Percentiles rank a stretch among this genome's conserved stretches.
Conservation (phyloP, 2,329 filamentous ascomycete genomes). For the Tolypocladium guangdongense region DNA sequence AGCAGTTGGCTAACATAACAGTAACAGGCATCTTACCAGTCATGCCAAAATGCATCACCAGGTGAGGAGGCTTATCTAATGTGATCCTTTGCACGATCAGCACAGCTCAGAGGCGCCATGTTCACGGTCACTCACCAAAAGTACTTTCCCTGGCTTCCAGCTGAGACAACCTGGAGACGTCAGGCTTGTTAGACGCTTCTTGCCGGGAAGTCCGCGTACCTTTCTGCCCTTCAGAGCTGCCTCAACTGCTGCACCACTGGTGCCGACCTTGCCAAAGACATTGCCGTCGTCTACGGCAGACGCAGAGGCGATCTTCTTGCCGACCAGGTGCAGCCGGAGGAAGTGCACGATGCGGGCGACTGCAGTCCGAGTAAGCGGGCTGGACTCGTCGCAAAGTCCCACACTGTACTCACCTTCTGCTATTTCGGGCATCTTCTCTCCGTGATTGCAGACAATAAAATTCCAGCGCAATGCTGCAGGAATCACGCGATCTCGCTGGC, state of each 20-base stretch:
- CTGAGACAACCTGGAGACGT: conserved; percentile 38
- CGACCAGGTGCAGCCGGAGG: conserved; percentile 71
- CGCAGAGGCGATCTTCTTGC: conserved; percentile 63
- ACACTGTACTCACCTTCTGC: conserved; percentile 37
- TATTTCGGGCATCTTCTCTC: conserved; percentile 54
- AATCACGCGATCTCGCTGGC: not conserved
- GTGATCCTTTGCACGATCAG: conserved; percentile 21
- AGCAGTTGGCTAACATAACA: not conserved
- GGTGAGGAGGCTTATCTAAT: conserved; percentile 69
- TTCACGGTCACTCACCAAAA: conserved; percentile 53
- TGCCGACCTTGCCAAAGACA: conserved; percentile 86
- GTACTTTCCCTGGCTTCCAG: conserved; percentile 89
- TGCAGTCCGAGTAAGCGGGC: conserved; percentile 13
- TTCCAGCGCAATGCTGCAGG: not conserved
- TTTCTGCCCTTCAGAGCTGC: conserved; percentile 65
- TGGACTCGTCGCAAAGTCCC: not conserved
- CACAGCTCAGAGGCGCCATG: not conserved
- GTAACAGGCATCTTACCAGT: conserved; percentile 29
- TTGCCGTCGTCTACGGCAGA: conserved; percentile 68
- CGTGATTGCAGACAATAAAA: not conserved
- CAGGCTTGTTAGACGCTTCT: not conserved
- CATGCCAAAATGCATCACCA: conserved; percentile 81
- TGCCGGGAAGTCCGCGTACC: conserved; percentile 13
- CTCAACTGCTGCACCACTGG: conserved; percentile 63
- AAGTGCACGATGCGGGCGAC: conserved; percentile 82